These are phyloP conservation scores for Guadua angustifolia DNA, from an alignment of 176 grass and related monocot genomes.

Conservation along the genomic window DNA sequence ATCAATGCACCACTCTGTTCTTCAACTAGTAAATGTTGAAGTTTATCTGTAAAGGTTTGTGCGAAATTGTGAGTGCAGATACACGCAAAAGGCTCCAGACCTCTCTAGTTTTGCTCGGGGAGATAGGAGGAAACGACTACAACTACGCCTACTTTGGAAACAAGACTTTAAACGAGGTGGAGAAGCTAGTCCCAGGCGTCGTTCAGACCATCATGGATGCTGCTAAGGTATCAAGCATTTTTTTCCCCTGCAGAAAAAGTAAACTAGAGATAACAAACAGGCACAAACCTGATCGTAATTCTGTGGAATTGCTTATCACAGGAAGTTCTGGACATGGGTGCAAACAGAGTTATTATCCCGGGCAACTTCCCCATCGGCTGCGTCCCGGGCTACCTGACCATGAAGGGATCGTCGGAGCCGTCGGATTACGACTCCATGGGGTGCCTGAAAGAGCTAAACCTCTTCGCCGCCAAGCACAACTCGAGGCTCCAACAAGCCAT, in stretches of 20 bases:
- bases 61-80: conserved; percentile 37
- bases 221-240: conserved; percentile 48
- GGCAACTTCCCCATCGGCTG: conserved; percentile 96
- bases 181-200: conserved; percentile 65
- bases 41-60: not conserved
- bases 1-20: not conserved
- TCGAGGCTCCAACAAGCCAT: conserved; percentile 57
- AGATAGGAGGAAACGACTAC: conserved; percentile 96
- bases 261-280: not conserved
- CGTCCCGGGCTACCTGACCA: conserved; percentile 72
- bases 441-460: conserved; percentile 71
- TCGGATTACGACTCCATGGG: conserved; percentile 59
- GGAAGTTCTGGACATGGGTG: conserved; percentile 80
- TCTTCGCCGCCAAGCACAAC: conserved; percentile 75
- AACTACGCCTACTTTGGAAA: conserved; percentile 68
- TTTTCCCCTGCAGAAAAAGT: too few relatives aligned
- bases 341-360: conserved; percentile 63
- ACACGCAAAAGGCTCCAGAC: conserved; percentile 46
- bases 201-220: conserved; percentile 64
- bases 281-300: not conserved
- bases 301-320: not conserved
- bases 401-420: conserved; percentile 42
- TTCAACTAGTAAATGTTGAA: not conserved
- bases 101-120: conserved; percentile 74
- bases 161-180: conserved; percentile 48